Percentiles rank a stretch among this genome's conserved stretches.
Evolutionary conservation across 257 asterid species (phyloP).

Genomic region (Thymus mandschuricus): DNA sequence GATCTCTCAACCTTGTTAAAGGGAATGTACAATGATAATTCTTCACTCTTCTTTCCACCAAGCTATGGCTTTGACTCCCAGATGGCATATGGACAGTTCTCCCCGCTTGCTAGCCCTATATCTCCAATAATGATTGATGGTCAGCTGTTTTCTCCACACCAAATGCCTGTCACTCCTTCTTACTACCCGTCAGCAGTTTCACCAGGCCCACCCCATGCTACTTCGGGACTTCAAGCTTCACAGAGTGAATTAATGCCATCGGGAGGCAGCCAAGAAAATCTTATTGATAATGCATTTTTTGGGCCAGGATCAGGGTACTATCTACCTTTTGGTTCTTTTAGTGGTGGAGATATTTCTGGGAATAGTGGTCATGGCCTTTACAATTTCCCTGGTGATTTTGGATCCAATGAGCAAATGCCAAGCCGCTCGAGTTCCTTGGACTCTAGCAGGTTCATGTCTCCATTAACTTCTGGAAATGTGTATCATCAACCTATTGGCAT

Average conservation of each 20-base stretch:
- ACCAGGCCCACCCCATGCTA: constrained; percentile 81
- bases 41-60: constrained; percentile 73
- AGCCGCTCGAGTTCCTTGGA: constrained; percentile 68
- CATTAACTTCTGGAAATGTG: constrained; percentile 73
- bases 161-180: constrained; percentile 70
- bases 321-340: constrained; percentile 83
- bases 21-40: constrained; percentile 92
- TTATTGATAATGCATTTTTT: constrained; percentile 62
- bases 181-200: constrained; percentile 82
- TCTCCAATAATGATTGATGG: constrained; percentile 94
- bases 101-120: constrained; percentile 83
- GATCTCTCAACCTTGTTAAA: constrained; percentile 42
- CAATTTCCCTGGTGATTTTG: constrained; percentile 77
- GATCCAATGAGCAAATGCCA: constrained; percentile 69
- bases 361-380: constrained; percentile 74
- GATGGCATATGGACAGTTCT: constrained; percentile 94
- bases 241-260: constrained; percentile 74
- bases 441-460: constrained; percentile 77
- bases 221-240: constrained; percentile 67
- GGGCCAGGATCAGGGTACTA: constrained; percentile 87
- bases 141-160: constrained; percentile 92
- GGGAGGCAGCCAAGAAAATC: constrained; percentile 78
- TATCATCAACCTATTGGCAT: constrained; percentile 88
- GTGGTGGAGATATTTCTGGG: constrained; percentile 86
- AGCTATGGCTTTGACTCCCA: constrained; percentile 90